These are phyloP conservation scores for Aureobasidium mangrovei DNA, from an alignment of 2,329 filamentous ascomycete genomes.

Conservation along the genomic window DNA sequence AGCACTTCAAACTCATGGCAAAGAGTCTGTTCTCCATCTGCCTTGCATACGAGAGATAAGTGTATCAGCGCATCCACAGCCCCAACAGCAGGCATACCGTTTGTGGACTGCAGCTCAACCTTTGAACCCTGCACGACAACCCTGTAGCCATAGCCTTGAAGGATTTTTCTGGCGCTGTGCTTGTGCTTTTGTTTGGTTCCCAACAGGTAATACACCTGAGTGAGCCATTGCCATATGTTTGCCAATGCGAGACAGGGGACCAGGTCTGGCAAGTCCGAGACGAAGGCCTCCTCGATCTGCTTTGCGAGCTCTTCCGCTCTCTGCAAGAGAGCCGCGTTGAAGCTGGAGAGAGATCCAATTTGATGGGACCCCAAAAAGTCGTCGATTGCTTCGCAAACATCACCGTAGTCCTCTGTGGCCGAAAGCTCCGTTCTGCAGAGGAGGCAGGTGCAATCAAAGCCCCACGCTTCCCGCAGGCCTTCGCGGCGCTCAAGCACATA, in stretches of 20 bases:
- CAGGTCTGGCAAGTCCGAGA: neutral
- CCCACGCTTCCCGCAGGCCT: neutral
- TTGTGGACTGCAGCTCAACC: neutral
- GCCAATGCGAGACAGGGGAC: neutral
- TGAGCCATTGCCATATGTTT: neutral
- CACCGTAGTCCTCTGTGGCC: too few relatives aligned
- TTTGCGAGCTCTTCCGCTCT: neutral
- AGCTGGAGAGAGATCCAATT: too few relatives aligned
- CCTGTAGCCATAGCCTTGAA: neutral
- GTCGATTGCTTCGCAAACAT: too few relatives aligned
- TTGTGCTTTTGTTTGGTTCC: neutral
- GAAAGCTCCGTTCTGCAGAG: neutral
- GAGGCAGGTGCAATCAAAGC: neutral
- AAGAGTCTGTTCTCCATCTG: neutral
- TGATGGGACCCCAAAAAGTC: too few relatives aligned
- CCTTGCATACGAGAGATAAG: slow-evolving; percentile 17
- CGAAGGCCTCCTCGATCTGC: neutral
- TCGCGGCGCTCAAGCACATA: neutral
- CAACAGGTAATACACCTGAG: neutral
- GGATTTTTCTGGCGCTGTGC: neutral
- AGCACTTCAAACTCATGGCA: neutral
- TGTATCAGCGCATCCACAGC: slow-evolving; percentile 17
- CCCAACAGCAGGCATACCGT: neutral
- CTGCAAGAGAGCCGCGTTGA: neutral
- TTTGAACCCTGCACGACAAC: neutral